phyloP scores from a whole-genome alignment of 2,329 filamentous ascomycete species.

The Penicillium sumatraense region DNA sequence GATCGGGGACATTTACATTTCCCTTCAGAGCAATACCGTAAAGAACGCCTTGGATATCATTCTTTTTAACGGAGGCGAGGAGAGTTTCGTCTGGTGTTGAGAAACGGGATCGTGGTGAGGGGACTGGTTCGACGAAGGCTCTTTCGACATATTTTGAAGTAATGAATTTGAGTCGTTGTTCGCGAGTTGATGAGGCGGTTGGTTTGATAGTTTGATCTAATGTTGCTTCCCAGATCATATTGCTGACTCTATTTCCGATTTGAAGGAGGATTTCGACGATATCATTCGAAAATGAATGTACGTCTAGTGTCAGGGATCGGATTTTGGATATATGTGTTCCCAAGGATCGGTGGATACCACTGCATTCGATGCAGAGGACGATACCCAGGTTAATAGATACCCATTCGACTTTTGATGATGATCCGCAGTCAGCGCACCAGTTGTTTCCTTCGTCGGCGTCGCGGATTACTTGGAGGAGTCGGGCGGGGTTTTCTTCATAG shows the following conservation, averaged over 20 bases:
- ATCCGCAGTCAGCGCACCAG: constrained; percentile 93
- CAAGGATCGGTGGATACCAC: constrained; percentile 92
- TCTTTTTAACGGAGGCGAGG: constrained; percentile 90
- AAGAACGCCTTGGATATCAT: constrained; percentile 90
- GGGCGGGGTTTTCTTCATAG: constrained; percentile 82
- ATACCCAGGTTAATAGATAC: constrained; percentile 98
- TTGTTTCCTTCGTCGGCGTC: constrained; percentile 91
- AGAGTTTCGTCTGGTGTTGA: constrained; percentile 83
- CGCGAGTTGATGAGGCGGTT: constrained; percentile 75
- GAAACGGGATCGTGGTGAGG: constrained; percentile 75
- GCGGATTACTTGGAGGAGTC: constrained; percentile 82
- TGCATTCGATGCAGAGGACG: constrained; percentile 96
- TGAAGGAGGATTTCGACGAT: constrained; percentile 92
- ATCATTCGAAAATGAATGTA: constrained; percentile 94
- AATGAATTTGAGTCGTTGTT: constrained; percentile 93
- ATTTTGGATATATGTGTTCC: constrained; percentile 98
- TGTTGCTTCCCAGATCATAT: constrained; percentile 93
- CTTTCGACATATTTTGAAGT: constrained; percentile 91
- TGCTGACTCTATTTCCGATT: constrained; percentile 91
- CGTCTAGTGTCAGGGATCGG: constrained; percentile 91
- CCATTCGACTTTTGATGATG: constrained; percentile 93
- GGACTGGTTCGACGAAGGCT: constrained; percentile 75
- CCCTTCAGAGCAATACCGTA: constrained; percentile 86
- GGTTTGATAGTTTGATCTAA: constrained; percentile 78
- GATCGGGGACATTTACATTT: constrained; percentile 85